Percentiles rank a stretch among this genome's conserved stretches.
Evolutionary conservation across 139 green algal species (phyloP).

Genomic region (Haematococcus lacustris): DNA sequence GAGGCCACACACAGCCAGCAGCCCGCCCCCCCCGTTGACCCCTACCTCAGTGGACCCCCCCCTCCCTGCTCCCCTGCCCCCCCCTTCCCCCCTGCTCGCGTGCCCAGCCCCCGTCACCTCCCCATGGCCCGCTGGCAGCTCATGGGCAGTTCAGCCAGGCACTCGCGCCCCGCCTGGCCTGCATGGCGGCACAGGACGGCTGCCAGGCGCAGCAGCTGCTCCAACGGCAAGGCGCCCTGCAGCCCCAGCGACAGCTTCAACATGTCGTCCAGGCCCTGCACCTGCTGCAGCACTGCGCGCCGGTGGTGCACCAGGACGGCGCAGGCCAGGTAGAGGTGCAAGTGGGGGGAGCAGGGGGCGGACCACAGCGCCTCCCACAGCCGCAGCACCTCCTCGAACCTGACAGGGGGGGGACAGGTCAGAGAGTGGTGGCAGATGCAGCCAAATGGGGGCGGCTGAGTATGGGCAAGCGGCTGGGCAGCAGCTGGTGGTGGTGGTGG

Average conservation of each 20-base stretch:
- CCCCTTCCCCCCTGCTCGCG: too few species aligned
- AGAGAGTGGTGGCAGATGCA: neutral
- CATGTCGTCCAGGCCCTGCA: conserved; percentile 69
- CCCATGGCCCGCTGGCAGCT: too few species aligned
- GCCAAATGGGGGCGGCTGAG: neutral
- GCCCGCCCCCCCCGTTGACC: too few species aligned
- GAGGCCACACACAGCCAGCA: too few species aligned
- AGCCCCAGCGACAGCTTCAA: conserved; percentile 64
- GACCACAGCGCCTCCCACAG: conserved; percentile 87
- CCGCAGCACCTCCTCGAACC: conserved; percentile 50
- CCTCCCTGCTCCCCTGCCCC: too few species aligned
- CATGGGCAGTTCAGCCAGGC: too few species aligned
- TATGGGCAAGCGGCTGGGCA: neutral
- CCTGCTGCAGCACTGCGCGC: conserved; percentile 4
- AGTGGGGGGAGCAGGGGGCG: conserved; percentile 46
- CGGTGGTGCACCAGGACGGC: conserved; percentile 73
- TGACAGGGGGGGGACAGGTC: neutral
- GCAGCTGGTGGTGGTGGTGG: neutral
- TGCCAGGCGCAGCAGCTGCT: conserved; percentile 53
- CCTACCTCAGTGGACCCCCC: too few species aligned
- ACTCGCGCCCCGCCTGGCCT: too few species aligned
- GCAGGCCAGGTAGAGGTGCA: conserved; percentile 78
- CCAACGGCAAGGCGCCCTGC: conserved; percentile 50
- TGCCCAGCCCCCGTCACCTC: too few species aligned
- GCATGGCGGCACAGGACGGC: too few species aligned